Evolutionary conservation across 495 filamentous ascomycete species (phyloP), one percentile per base, ranked within the genome.

Genomic region (Penicillium maclennaniae): DNA sequence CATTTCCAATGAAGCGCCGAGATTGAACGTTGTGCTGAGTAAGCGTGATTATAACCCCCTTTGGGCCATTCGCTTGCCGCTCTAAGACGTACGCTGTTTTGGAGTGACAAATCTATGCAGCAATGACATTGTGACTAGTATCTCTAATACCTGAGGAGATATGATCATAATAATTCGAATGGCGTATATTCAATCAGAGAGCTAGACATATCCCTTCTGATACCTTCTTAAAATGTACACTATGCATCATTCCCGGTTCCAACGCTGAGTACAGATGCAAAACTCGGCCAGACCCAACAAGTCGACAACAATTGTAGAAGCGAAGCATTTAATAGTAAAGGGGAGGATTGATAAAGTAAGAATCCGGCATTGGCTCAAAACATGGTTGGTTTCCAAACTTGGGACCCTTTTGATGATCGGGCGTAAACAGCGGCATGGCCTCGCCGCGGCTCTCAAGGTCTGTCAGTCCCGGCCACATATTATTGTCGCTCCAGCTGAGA

Each of bases 401-500:
- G 3, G 58, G 47, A 3, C 59, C 54, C 43, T 68, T 70, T 8
- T 72, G 69, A 40, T 67, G 58, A 36, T 63, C 66, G 3, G 61
- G 60, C 19, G 55, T 61, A 23, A 73, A 45, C 19, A 72, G 47
- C 17, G 63, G 39, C 43, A 62, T 56, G 0, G 56, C 52, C 38
- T 71, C 65, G 8, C 51, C 61, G 0, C 59, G 53, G 10, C 44
- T 62, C 40, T 73, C 66, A 0, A 69, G 47, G n/a, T 73, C 70
- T 0, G 56, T 45, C 43, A 72, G 15, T 0, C 65, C 71, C 2
- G 70, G 69, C 62, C 68, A 68, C n/a, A 72, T 16, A 21, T 59
- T 73, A 31, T 63, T 68, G 34, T 72, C 70, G 45, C 69, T 70
- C 71, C 71, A 73, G 51, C 69, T 75, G 16, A 75, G 56, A 51